phyloP scores from a whole-genome alignment of 2,329 filamentous ascomycete genomes.

The Monosporascus sp. region DNA sequence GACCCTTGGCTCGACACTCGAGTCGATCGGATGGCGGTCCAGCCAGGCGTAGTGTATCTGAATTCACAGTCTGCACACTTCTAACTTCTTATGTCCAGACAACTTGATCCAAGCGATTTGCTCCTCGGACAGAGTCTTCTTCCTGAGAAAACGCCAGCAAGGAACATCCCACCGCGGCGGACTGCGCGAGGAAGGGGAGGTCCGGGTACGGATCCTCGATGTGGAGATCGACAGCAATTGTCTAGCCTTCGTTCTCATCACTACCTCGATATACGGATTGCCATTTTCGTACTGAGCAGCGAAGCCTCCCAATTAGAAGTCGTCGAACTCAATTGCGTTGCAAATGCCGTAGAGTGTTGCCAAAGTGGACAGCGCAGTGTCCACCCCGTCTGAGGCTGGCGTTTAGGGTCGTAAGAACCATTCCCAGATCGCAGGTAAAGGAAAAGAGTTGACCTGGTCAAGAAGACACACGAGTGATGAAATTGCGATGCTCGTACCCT shows the following conservation, averaged over 20 bases:
- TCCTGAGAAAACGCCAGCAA: not conserved
- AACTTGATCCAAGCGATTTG: not conserved
- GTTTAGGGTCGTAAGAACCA: no score
- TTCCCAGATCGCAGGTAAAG: no score
- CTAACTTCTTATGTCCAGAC: no score
- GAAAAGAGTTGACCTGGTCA: no score
- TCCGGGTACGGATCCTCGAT: not conserved
- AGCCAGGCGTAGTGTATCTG: no score
- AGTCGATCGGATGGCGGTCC: no score
- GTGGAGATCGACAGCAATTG: not conserved
- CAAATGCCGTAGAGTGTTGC: not conserved
- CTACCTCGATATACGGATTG: not conserved
- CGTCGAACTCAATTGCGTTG: conserved; percentile 3
- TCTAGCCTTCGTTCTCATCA: not conserved
- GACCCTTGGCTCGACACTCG: no score
- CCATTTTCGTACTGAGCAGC: not conserved
- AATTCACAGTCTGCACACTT: no score
- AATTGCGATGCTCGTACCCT: no score
- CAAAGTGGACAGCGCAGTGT: not conserved
- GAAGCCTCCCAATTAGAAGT: not conserved
- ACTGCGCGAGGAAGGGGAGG: not conserved
- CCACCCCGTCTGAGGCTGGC: no score
- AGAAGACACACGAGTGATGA: no score
- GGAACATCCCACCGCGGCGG: conserved; percentile 1
- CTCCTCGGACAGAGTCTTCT: not conserved